These are phyloP conservation scores for Ogataea hybrid DNA, from an alignment of 1,139 yeast species.

Conservation along the genomic window DNA sequence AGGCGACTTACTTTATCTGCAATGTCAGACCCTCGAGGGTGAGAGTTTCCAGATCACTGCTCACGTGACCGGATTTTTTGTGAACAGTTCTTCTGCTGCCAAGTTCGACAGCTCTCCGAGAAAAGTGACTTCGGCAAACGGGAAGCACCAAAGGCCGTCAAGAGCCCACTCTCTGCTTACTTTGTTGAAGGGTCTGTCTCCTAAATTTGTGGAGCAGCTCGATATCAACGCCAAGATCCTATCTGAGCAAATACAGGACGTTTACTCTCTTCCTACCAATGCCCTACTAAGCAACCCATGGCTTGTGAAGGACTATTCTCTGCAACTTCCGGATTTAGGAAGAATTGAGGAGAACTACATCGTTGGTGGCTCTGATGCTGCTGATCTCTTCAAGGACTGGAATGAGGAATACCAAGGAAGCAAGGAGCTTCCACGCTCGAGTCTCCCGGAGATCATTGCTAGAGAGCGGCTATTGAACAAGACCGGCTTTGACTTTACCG, in stretches of 20 bases:
- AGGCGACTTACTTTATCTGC: conserved; percentile 82
- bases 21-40: conserved; percentile 75
- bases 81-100: conserved; percentile 64
- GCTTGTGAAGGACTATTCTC: conserved; percentile 46
- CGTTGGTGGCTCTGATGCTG: conserved; percentile 57
- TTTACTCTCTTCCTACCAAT: conserved; percentile 60
- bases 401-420: conserved; percentile 87
- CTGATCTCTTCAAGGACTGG: conserved; percentile 70
- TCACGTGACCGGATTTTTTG: conserved; percentile 72
- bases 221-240: conserved; percentile 40
- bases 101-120: conserved; percentile 68
- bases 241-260: conserved; percentile 49
- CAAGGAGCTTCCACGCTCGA: conserved; percentile 60
- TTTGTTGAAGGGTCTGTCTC: conserved; percentile 55
- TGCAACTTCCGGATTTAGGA: conserved; percentile 53
- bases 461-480: conserved; percentile 76
- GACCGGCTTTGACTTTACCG: conserved; percentile 74
- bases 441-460: conserved; percentile 64
- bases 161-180: conserved; percentile 49
- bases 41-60: conserved; percentile 78
- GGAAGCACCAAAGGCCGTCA: conserved; percentile 36
- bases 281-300: conserved; percentile 70
- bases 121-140: conserved; percentile 32
- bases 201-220: conserved; percentile 40
- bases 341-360: conserved; percentile 59